These are phyloP conservation scores for Alternaria infectoria DNA, from an alignment of 2,329 filamentous ascomycete species.

Conservation along the genomic window DNA sequence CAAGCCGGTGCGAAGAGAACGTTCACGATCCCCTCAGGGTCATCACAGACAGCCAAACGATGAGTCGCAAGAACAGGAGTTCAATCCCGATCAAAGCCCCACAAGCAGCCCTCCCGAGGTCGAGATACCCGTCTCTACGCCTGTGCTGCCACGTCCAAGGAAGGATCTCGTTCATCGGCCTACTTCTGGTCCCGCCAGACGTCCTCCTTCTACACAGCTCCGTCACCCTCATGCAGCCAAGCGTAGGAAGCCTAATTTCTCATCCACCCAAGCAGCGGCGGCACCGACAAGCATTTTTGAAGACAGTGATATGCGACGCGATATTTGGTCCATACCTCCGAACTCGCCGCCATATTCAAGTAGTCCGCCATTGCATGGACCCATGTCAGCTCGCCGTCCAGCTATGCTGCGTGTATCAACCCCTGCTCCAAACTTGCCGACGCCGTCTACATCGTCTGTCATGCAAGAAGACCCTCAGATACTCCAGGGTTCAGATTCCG, in stretches of 20 bases:
- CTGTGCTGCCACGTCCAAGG: conserved; percentile 12
- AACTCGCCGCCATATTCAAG: conserved; percentile 52
- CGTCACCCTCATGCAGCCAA: conserved; percentile 23
- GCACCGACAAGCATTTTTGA: conserved; percentile 17
- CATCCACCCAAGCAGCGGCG: conserved; percentile 15
- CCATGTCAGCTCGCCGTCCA: conserved; percentile 7
- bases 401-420: conserved; percentile 4
- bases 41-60: conserved; percentile 17
- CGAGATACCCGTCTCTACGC: conserved; percentile 34
- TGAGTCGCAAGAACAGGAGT: conserved; percentile 44
- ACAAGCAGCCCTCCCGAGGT: conserved; percentile 32
- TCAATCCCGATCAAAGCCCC: conserved; percentile 30
- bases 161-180: conserved; percentile 10
- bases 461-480: conserved; percentile 23
- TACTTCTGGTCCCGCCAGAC: conserved; percentile 7
- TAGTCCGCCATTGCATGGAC: conserved; percentile 28
- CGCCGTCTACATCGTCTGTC: conserved; percentile 42
- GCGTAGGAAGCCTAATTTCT: conserved; percentile 26
- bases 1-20: conserved; percentile 48
- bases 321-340: conserved; percentile 50
- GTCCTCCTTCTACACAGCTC: conserved; percentile 19
- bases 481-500: conserved; percentile 28
- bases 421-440: conserved; percentile 31
- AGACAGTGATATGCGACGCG: conserved; percentile 8
- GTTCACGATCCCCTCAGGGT: conserved; percentile 37